Conservation (phyloP, 805 yeast genomes). For the Candida silvicultrix region DNA sequence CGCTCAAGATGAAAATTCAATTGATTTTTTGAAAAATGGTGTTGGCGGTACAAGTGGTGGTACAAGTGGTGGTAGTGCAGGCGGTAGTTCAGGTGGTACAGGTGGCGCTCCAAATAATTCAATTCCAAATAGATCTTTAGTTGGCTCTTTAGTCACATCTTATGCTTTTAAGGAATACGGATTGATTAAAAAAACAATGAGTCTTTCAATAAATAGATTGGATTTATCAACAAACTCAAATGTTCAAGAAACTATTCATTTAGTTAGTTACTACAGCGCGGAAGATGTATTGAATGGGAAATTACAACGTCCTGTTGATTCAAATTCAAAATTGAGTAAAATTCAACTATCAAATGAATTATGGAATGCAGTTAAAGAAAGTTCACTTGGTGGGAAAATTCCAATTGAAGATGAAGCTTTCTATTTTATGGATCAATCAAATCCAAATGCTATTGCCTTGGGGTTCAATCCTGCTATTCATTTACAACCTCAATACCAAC, state of each 20-base stretch:
- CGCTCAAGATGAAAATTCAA: background rate
- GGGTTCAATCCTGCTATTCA: constrained; percentile 14
- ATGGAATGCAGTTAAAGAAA: constrained; percentile 50
- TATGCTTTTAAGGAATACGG: constrained; percentile 68
- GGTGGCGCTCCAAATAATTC: background rate
- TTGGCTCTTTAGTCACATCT: constrained; percentile 52
- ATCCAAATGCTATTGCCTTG: constrained; percentile 14
- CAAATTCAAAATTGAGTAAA: constrained; percentile 39
- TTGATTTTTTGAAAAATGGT: background rate
- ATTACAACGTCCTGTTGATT: constrained; percentile 51
- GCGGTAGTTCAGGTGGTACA: too few species aligned
- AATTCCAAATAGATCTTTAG: constrained; percentile 31
- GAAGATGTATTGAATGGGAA: constrained; percentile 61
- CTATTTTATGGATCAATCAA: constrained; percentile 36
- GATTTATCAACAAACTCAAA: constrained; percentile 14
- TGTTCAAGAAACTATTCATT: constrained; percentile 48
- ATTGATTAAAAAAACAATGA: constrained; percentile 75
- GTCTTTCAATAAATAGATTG: constrained; percentile 25
- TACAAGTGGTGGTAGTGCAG: too few species aligned
- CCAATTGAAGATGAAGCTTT: constrained; percentile 43
- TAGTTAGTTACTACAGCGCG: constrained; percentile 74
- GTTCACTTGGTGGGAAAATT: constrained; percentile 51
- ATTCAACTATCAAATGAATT: constrained; percentile 40
- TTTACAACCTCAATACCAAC: constrained; percentile 11
- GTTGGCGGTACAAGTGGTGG: too few species aligned